Evolutionary conservation across 73 alveolate genomes (phyloP).

Genomic region (Paramecium biaurelia): DNA sequence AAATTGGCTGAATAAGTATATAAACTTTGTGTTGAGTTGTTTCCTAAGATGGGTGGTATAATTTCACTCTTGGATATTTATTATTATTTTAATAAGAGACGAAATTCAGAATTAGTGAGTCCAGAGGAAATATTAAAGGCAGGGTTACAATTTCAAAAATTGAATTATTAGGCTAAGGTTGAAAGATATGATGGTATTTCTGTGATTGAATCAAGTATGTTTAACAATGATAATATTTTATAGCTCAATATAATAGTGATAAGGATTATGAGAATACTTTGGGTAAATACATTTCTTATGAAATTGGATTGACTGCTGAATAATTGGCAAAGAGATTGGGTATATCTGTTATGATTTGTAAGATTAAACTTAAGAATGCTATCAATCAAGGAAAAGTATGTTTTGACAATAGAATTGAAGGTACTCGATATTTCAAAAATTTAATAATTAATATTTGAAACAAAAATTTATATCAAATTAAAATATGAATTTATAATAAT

Average conservation of each 20-base stretch:
- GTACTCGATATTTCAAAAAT: conserved; percentile 17
- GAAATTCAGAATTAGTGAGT: conserved; percentile 5
- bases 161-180: conserved; percentile 34
- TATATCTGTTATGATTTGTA: not conserved
- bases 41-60: conserved; percentile 63
- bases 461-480: not conserved
- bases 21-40: conserved; percentile 44
- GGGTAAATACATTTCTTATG: conserved; percentile 11
- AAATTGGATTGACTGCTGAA: conserved; percentile 56
- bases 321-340: conserved; percentile 28
- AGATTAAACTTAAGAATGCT: conserved; percentile 43
- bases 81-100: conserved; percentile 54
- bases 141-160: not conserved
- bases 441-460: not conserved
- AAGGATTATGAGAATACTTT: conserved; percentile 54
- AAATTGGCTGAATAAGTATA: not conserved
- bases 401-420: conserved; percentile 55
- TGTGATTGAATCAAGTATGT: conserved; percentile 55
- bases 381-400: conserved; percentile 14
- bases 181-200: conserved; percentile 43
- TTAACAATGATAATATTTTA: not conserved
- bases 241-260: conserved; percentile 49
- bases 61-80: conserved; percentile 51
- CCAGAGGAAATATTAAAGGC: conserved; percentile 60
- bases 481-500: conserved; percentile 32